Evolutionary conservation across 345 rosid species (phyloP).

Genomic region (Cardamine occulta): DNA sequence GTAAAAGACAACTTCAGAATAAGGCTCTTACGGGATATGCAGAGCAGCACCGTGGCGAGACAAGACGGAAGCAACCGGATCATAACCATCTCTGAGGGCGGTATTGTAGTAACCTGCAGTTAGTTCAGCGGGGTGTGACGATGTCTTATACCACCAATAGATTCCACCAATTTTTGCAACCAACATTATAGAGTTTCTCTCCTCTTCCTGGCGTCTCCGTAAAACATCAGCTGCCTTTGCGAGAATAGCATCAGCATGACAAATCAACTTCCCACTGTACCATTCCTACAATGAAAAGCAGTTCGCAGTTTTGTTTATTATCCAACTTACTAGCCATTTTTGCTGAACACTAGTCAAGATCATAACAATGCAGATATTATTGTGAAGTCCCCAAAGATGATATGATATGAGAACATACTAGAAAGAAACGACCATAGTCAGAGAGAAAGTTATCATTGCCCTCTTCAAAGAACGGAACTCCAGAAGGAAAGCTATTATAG

Average conservation of each 20-base stretch:
- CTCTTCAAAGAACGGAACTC: slow-evolving; percentile 66
- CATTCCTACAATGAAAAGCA: slow-evolving; percentile 56
- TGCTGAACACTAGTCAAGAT: slow-evolving; percentile 18
- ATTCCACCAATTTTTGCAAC: slow-evolving; percentile 73
- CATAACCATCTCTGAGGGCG: slow-evolving; percentile 65
- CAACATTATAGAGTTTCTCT: slow-evolving; percentile 51
- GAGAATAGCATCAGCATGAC: slow-evolving; percentile 73
- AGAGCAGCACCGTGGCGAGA: slow-evolving; percentile 75
- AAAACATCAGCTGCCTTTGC: slow-evolving; percentile 62
- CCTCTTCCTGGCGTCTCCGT: slow-evolving; percentile 53
- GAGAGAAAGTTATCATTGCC: slow-evolving; percentile 70
- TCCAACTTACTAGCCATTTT: slow-evolving; percentile 23
- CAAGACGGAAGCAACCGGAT: slow-evolving; percentile 60
- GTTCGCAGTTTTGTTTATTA: slow-evolving; percentile 2
- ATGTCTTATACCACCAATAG: slow-evolving; percentile 70
- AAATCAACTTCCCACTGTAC: slow-evolving; percentile 72
- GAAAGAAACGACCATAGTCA: slow-evolving; percentile 72
- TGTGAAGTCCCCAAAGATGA: neutral
- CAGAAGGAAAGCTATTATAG: slow-evolving; percentile 65
- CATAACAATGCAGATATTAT: slow-evolving; percentile 9
- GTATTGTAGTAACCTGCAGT: slow-evolving; percentile 71
- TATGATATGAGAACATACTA: slow-evolving; percentile 49
- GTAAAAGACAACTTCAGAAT: slow-evolving; percentile 16
- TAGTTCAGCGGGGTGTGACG: slow-evolving; percentile 66
- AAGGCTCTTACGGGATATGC: slow-evolving; percentile 58